Conservation (phyloP, 768 basidiomycete species). For the Royoungia palumana region DNA sequence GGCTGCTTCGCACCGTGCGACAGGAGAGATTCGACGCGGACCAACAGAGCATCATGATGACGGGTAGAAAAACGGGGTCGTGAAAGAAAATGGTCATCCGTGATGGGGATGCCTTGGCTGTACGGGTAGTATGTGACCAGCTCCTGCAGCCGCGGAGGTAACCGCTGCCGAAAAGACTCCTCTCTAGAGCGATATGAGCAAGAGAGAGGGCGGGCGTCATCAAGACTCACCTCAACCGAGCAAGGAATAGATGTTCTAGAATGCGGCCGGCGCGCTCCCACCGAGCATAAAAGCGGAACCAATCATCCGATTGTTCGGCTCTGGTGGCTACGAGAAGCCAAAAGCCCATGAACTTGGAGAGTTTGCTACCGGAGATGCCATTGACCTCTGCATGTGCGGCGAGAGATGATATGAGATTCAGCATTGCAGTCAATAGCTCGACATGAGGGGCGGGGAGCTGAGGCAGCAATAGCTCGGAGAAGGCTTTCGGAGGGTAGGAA, state of each 20-base stretch:
- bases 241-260: conserved; percentile 74
- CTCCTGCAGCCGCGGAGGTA: conserved; percentile 70
- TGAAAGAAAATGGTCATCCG: conserved; percentile 48
- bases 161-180: conserved; percentile 48
- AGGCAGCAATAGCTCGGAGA: conserved; percentile 60
- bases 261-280: conserved; percentile 75
- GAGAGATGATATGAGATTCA: conserved; percentile 65
- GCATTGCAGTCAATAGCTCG: conserved; percentile 52
- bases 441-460: conserved; percentile 54
- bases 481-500: conserved; percentile 61
- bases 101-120: conserved; percentile 25
- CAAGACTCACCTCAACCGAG: conserved; percentile 57
- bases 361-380: conserved; percentile 73
- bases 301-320: conserved; percentile 51
- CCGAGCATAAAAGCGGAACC: conserved; percentile 61
- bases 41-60: conserved; percentile 58
- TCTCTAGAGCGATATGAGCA: conserved; percentile 41
- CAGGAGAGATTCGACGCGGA: conserved; percentile 60
- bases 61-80: conserved; percentile 69
- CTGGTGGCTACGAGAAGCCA: conserved; percentile 62
- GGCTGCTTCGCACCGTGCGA: conserved; percentile 32
- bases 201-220: neutral
- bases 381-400: conserved; percentile 71
- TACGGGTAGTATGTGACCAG: conserved; percentile 72
- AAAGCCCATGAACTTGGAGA: conserved; percentile 67